Conservation (phyloP, 148 eudicot genomes). For the Nyssa sinensis region DNA sequence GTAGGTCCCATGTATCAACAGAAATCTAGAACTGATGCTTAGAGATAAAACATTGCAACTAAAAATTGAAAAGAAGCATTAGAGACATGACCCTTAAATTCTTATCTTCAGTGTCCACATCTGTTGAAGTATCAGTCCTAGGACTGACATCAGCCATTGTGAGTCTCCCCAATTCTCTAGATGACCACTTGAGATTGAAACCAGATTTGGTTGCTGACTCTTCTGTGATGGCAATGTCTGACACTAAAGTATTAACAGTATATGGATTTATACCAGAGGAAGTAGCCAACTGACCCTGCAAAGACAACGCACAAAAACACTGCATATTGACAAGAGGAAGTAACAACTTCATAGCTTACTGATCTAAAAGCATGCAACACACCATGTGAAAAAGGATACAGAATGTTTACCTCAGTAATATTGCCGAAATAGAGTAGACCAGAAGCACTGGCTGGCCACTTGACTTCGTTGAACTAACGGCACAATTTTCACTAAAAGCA, state of each 20-base stretch:
- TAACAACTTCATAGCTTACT: background rate
- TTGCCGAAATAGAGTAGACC: too few relatives aligned
- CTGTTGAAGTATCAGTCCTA: conserved; percentile 54
- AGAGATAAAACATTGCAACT: background rate
- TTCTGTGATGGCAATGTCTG: background rate
- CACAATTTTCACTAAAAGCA: too few relatives aligned
- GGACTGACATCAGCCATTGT: conserved; percentile 51
- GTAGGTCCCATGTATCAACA: background rate
- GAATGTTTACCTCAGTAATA: background rate
- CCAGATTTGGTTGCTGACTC: conserved; percentile 8
- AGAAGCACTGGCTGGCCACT: too few relatives aligned
- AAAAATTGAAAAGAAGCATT: conserved; percentile 7
- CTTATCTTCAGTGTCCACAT: conserved; percentile 53
- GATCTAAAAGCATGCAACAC: background rate
- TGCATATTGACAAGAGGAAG: background rate
- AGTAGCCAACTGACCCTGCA: background rate
- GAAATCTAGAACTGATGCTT: background rate
- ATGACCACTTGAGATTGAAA: conserved; percentile 2
- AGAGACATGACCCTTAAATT: conserved; percentile 33
- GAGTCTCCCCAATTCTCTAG: conserved; percentile 6
- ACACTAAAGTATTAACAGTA: background rate
- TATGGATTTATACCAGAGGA: background rate
- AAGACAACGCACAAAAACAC: background rate
- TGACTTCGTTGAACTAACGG: too few relatives aligned
- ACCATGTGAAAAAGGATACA: too few relatives aligned